These are phyloP conservation scores for Apiospora koreana DNA, from an alignment of 2,329 filamentous ascomycete species.

Conservation along the genomic window DNA sequence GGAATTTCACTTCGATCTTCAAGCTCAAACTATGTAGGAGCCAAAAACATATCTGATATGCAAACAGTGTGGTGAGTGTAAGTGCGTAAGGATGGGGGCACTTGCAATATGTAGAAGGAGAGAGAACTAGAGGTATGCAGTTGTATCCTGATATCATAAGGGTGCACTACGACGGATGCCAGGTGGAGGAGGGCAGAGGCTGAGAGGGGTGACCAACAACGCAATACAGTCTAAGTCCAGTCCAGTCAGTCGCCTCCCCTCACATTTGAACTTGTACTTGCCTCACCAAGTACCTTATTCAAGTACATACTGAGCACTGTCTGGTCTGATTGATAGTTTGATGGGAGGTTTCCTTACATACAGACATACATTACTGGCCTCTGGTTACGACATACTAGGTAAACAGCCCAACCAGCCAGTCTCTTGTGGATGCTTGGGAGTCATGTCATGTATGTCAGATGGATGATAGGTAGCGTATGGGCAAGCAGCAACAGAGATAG, in stretches of 20 bases:
- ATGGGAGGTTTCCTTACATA: neutral
- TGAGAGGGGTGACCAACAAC: neutral
- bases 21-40: neutral
- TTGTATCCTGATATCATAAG: constrained; percentile 1
- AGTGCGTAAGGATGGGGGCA: neutral
- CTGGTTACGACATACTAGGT: neutral
- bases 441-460: constrained; percentile 5
- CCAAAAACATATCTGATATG: neutral
- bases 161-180: constrained; percentile 3
- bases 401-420: neutral
- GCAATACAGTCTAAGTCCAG: too few relatives aligned
- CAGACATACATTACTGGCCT: neutral
- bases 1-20: neutral
- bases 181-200: neutral
- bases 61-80: neutral
- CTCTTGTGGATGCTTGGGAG: neutral
- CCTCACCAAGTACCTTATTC: neutral
- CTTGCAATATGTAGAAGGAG: too few relatives aligned
- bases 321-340: neutral
- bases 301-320: neutral
- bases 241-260: neutral
- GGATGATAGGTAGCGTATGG: neutral
- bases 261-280: neutral
- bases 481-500: neutral
- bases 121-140: neutral